Base-by-base conservation (phyloP, 805 yeast genomes). In the Saccharomycopsis javanensis region DNA sequence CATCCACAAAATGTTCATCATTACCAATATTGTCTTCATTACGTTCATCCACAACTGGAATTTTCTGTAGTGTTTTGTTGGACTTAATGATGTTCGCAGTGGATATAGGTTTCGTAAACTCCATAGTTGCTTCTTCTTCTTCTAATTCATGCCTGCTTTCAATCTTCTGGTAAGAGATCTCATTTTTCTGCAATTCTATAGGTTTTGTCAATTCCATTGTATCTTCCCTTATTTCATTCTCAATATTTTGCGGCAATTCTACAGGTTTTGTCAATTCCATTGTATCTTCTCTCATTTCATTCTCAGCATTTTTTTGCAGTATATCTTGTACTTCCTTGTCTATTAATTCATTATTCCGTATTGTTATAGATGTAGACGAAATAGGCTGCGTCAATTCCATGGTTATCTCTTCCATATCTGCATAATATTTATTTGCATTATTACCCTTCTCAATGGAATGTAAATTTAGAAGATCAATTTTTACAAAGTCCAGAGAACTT, bases 141-240 rank as follows among this genome's bases (percentile, higher is more conserved):
- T 42, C 53, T 16, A 27, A 34, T 35, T n/a, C 45, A 18, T 34
- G 30, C 23, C 18, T 28, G 28, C 16, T 6, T 10, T 16, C 38
- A 18, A 30, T 18, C 25, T 38, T 5, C n/a, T 31, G 20, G 3
- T 25, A n/a, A n/a, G 23, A 7, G 16, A 16, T 4, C n/a, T 4
- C 3, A 50, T 18, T 7, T 25, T 15, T n/a, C 16, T 25, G 38
- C 18, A 55, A 11, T 4, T 27, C 16, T 11, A 58, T 34, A 25
- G 60, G 57, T 37, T 54, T 57, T 8, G 63, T 60, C 15, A 60
- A 28, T 27, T 60, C 63, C 63, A 60, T 60, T 34, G 58, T 56
- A 18, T 56, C 54, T 45, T 59, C 61, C 10, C 37, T 48, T 11
- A 50, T 45, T 25, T 51, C 53, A n/a, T 56, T 53, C 10, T 35